A percentile compares a stretch with the other conserved stretches of the same genome.
Evolutionary conservation across 352 stramenopile species (phyloP).

Genomic region (Globisporangium apiculatum): DNA sequence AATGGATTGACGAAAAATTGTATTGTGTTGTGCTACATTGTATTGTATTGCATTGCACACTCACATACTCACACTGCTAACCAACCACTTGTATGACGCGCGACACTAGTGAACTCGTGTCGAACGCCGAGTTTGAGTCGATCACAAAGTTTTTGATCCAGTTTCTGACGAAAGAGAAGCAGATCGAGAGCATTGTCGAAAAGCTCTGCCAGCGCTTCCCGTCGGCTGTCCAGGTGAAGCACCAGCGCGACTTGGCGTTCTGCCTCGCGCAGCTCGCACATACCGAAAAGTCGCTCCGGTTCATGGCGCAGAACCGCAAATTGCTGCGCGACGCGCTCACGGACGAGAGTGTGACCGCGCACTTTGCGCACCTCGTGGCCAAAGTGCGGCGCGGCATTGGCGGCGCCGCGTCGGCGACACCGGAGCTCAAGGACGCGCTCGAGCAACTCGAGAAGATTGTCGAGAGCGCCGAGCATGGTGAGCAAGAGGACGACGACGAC

Average conservation of each 20-base stretch:
- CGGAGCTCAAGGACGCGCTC: conserved; percentile 70
- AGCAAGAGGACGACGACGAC: conserved; percentile 32
- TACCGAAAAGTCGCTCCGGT: conserved; percentile 93
- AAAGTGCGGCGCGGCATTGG: conserved; percentile 35
- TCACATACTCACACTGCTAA: background rate
- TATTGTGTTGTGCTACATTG: no score
- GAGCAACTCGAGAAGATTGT: conserved; percentile 67
- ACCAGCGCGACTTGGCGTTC: conserved; percentile 89
- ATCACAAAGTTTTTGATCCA: conserved; percentile 96
- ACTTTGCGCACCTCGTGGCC: conserved; percentile 86
- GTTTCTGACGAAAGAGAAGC: conserved; percentile 97
- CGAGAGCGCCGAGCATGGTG: conserved; percentile 34
- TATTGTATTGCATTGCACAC: background rate
- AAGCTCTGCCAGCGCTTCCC: conserved; percentile 95
- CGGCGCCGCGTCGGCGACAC: conserved; percentile 24
- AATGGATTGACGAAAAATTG: no score
- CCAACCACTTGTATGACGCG: conserved; percentile 6
- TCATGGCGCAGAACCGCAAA: conserved; percentile 83
- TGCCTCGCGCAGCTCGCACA: conserved; percentile 92
- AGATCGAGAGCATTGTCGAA: conserved; percentile 74
- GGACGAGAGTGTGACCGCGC: conserved; percentile 87
- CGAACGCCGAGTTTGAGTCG: conserved; percentile 85
- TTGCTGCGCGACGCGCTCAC: conserved; percentile 90
- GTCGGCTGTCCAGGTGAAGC: conserved; percentile 56
- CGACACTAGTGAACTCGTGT: conserved; percentile 52